phyloP scores from a whole-genome alignment of 2,329 filamentous ascomycete species.

The Claviceps digitariae region DNA sequence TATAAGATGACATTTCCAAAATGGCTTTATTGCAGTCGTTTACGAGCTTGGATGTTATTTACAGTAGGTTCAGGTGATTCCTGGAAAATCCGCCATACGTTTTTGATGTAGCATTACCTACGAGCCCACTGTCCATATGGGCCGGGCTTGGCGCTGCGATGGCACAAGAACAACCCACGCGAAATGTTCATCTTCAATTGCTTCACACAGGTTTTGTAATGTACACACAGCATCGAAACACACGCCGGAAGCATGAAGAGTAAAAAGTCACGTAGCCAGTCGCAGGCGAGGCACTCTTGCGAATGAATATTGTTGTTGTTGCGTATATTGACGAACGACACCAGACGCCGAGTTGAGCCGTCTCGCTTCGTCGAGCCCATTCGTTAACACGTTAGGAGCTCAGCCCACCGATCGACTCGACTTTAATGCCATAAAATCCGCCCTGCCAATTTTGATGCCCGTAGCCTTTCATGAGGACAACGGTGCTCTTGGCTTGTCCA shows the following conservation, averaged over 20 bases:
- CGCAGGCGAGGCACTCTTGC: constrained; percentile 4
- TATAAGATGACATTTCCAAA: no score
- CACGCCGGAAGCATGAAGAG: background rate
- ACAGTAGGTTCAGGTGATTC: no score
- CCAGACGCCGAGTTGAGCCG: constrained; percentile 27
- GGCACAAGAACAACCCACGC: no score
- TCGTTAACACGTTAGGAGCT: constrained; percentile 15
- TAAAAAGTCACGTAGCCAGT: background rate
- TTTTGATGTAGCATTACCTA: no score
- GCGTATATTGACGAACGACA: constrained; percentile 28
- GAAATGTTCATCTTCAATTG: no score
- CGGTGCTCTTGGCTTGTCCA: background rate
- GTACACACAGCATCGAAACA: background rate
- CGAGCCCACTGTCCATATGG: no score
- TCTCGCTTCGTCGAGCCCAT: constrained; percentile 24
- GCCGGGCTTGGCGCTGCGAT: no score
- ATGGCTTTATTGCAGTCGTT: no score
- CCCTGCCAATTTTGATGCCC: constrained; percentile 14
- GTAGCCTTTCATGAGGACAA: background rate
- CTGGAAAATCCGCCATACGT: no score
- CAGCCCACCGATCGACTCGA: constrained; percentile 21
- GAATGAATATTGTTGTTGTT: constrained; percentile 17
- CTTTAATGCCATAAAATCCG: constrained; percentile 21
- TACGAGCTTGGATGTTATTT: no score
- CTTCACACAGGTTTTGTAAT: no score